phyloP scores from a whole-genome alignment of 176 grass and related monocot species.

The Lolium perenne region DNA sequence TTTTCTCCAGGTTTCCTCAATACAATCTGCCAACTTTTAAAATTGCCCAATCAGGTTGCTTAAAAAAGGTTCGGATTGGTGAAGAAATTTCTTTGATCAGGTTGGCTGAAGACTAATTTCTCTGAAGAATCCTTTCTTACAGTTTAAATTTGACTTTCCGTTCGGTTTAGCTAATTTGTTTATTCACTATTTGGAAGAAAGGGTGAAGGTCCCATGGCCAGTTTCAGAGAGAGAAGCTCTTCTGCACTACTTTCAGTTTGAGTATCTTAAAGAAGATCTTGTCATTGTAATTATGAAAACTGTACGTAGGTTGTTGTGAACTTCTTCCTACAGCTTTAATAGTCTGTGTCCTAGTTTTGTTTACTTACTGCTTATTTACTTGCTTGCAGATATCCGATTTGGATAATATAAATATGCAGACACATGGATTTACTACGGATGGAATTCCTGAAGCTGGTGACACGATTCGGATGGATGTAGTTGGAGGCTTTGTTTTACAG shows the following conservation, averaged over 20 bases:
- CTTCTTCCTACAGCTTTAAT: constrained; percentile 17
- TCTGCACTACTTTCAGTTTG: constrained; percentile 90
- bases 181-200: constrained; percentile 89
- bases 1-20: constrained; percentile 88
- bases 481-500: constrained; percentile 93
- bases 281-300: constrained; percentile 89
- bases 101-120: constrained; percentile 54
- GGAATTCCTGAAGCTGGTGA: constrained; percentile 86
- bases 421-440: constrained; percentile 71
- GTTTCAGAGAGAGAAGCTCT: constrained; percentile 94
- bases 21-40: constrained; percentile 93
- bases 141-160: constrained; percentile 23
- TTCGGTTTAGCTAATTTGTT: constrained; percentile 55
- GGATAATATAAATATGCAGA: constrained; percentile 62
- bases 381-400: constrained; percentile 72
- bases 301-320: constrained; percentile 53
- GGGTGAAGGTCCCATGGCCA: constrained; percentile 98
- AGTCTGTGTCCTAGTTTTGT: constrained; percentile 6
- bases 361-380: constrained; percentile 31
- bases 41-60: constrained; percentile 65
- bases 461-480: constrained; percentile 73
- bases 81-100: constrained; percentile 96
- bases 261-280: constrained; percentile 92
- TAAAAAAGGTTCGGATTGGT: constrained; percentile 88
- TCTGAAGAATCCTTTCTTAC: constrained; percentile 4